These are phyloP conservation scores for Globisporangium rhizosaccharum DNA, from an alignment of 352 stramenopile species.

Conservation along the genomic window DNA sequence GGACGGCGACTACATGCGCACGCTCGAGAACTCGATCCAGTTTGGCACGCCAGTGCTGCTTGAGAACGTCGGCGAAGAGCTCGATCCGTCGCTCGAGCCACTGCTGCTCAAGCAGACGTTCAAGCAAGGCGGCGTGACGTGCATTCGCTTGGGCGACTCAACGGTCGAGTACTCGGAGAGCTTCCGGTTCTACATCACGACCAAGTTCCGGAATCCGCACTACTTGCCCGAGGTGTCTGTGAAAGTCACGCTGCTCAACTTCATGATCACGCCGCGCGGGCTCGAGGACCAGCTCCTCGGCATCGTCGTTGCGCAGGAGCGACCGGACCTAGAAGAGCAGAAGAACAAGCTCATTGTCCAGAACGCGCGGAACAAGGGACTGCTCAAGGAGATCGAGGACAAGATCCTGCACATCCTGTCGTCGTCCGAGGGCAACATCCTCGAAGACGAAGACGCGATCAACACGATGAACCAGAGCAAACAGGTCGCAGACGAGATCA, in stretches of 20 bases:
- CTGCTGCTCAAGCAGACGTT: slow-evolving; percentile 93
- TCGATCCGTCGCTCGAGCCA: slow-evolving; percentile 91
- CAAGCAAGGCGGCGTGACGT: slow-evolving; percentile 90
- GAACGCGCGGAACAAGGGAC: slow-evolving; percentile 86
- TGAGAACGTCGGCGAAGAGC: slow-evolving; percentile 90
- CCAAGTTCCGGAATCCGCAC: slow-evolving; percentile 91
- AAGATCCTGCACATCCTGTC: slow-evolving; percentile 92
- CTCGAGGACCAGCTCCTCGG: slow-evolving; percentile 91
- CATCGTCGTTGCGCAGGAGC: slow-evolving; percentile 90
- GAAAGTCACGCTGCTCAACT: slow-evolving; percentile 93
- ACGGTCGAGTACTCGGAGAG: slow-evolving; percentile 90
- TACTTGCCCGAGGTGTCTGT: slow-evolving; percentile 92
- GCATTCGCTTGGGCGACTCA: slow-evolving; percentile 90
- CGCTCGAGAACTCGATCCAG: slow-evolving; percentile 90
- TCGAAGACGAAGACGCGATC: slow-evolving; percentile 92
- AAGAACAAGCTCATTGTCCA: slow-evolving; percentile 93
- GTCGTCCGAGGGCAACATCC: slow-evolving; percentile 89
- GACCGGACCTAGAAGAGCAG: slow-evolving; percentile 90
- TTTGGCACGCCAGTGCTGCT: slow-evolving; percentile 90
- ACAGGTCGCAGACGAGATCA: slow-evolving; percentile 89
- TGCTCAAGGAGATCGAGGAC: slow-evolving; percentile 93
- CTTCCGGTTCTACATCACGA: slow-evolving; percentile 95
- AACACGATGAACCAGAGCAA: slow-evolving; percentile 91
- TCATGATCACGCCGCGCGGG: slow-evolving; percentile 93
- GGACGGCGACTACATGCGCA: slow-evolving; percentile 90